phyloP scores from a whole-genome alignment of 2,329 filamentous ascomycete species.

The Venturia aucupariae region DNA sequence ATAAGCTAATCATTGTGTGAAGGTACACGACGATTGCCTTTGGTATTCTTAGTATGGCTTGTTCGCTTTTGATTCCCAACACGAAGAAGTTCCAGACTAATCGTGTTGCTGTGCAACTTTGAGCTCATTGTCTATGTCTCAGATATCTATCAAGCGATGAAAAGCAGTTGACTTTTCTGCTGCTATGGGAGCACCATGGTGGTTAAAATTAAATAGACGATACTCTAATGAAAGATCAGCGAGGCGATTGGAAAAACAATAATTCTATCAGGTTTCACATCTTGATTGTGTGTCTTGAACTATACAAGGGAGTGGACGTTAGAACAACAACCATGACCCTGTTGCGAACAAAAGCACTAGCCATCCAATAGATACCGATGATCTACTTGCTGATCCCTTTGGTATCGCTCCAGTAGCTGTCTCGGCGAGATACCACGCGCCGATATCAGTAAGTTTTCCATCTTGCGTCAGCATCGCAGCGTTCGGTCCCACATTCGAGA shows the following conservation, averaged over 20 bases:
- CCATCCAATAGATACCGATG: neutral
- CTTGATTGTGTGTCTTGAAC: neutral
- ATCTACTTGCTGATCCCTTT: neutral
- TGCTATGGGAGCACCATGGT: neutral
- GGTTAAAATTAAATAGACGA: neutral
- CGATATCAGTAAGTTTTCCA: slow-evolving; percentile 65
- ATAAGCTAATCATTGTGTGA: neutral
- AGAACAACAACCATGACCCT: neutral
- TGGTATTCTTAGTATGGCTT: slow-evolving; percentile 12
- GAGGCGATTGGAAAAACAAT: neutral
- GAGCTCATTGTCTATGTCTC: neutral
- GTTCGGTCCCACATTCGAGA: slow-evolving; percentile 67
- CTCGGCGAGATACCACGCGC: slow-evolving; percentile 65
- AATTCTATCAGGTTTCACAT: neutral
- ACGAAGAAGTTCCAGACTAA: slow-evolving; percentile 16
- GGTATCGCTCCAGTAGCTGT: slow-evolving; percentile 12
- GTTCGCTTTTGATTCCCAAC: slow-evolving; percentile 11
- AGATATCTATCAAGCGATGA: neutral
- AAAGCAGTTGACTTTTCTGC: neutral
- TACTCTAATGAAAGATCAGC: neutral
- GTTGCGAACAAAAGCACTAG: neutral
- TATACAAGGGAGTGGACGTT: neutral
- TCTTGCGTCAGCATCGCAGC: slow-evolving; percentile 59
- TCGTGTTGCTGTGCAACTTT: slow-evolving; percentile 15
- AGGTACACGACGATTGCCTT: slow-evolving; percentile 15